These are phyloP conservation scores for Rhypophila decipiens DNA, from an alignment of 495 filamentous ascomycete genomes.

Conservation along the genomic window DNA sequence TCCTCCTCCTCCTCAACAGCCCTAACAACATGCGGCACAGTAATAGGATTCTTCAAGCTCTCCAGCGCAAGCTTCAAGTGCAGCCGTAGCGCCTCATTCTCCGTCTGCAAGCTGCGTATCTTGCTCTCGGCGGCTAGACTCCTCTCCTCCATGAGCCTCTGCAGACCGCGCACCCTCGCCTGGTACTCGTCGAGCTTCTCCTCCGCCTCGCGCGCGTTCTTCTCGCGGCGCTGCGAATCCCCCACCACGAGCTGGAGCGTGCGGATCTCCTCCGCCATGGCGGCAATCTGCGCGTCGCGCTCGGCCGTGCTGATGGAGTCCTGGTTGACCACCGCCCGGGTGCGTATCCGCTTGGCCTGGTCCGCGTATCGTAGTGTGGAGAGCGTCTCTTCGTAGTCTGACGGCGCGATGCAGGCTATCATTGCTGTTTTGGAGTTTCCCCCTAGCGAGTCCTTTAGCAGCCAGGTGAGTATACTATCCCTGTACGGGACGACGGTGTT, in stretches of 20 bases:
- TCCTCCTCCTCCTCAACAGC: constrained; percentile 25
- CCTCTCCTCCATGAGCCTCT: constrained; percentile 89
- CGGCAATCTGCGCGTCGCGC: constrained; percentile 84
- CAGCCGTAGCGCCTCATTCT: constrained; percentile 81
- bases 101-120: constrained; percentile 74
- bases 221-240: constrained; percentile 42
- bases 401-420: constrained; percentile 94
- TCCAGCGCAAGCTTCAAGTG: constrained; percentile 84
- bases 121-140: constrained; percentile 83
- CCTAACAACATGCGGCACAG: constrained; percentile 35
- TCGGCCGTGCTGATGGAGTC: constrained; percentile 80
- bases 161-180: constrained; percentile 74
- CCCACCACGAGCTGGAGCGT: constrained; percentile 70
- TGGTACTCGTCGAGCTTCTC: constrained; percentile 91
- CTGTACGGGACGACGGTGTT: constrained; percentile 78
- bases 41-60: constrained; percentile 83
- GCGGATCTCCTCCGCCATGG: constrained; percentile 91
- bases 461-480: constrained; percentile 95
- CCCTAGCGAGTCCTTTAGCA: constrained; percentile 89
- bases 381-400: constrained; percentile 95
- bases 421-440: constrained; percentile 98
- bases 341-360: constrained; percentile 95
- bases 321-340: constrained; percentile 93
- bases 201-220: constrained; percentile 48
- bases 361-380: constrained; percentile 95